Base-by-base conservation (phyloP, 2,329 filamentous ascomycete species). In the Helicocarpus griseus region DNA sequence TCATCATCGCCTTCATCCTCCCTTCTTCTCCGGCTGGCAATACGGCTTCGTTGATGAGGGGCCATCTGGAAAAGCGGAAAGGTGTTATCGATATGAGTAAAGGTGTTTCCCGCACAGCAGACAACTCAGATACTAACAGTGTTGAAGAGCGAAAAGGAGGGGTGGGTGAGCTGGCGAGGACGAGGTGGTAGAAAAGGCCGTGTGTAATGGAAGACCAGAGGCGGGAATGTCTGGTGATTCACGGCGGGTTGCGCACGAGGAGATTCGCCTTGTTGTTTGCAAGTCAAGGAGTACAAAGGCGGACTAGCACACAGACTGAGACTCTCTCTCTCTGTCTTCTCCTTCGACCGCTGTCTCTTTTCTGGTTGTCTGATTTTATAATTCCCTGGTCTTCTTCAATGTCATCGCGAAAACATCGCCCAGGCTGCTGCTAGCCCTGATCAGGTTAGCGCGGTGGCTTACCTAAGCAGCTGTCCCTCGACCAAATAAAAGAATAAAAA, bases 1-100 rank as follows among this genome's bases (percentile, higher is more conserved):
- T 75, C 73, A 54, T 76, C 73, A 46, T 71, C 73, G 53, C 75
- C 73, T 54, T 76, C 74, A 53, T 74, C 71, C 53, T 65, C 64
- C 59, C 69, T 65, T 54, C 73, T 66, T 57, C 72, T 67, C 58
- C 72, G 73, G 46, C 69, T 65, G 54, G 71, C 67, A 52, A 74
- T 69, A 49, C 70, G 67, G 61, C 66, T 70, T 61, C 67, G 66
- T 60, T 64, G 67, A 51, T 61, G 58, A 52, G 66, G 66, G 61
- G 68, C 70, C 73, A 76, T 76, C 50, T 57, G 48, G 41, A 33
- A 14, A 38, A 13, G 4, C 9, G 38, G 33, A 31, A 21, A 54
- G 7, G 26, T 33, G 45, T 17, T 22, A 36, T 19, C 28, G 7
- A 24, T 8, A n/a, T n/a, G n/a, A n/a, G n/a, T n/a, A 47, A 35